phyloP scores from a whole-genome alignment of 345 rosid genomes.

The Rhizophora apiculata region DNA sequence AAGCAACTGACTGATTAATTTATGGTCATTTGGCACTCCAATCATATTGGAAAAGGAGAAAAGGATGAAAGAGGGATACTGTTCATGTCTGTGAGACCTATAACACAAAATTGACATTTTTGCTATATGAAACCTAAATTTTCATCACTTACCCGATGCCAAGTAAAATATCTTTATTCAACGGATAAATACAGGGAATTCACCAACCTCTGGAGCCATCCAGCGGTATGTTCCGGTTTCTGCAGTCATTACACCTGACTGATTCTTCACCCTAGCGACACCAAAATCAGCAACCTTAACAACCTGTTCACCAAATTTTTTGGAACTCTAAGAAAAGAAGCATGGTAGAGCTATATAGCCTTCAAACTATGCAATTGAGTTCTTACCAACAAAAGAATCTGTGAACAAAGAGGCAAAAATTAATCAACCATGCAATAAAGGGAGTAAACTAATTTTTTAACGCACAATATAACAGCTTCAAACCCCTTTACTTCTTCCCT shows the following conservation, averaged over 20 bases:
- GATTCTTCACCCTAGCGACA: slow-evolving; percentile 61
- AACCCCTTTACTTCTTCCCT: too few relatives aligned
- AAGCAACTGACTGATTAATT: too few relatives aligned
- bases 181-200: neutral
- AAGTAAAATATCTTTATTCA: too few relatives aligned
- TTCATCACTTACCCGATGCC: too few relatives aligned
- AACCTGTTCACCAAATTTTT: slow-evolving; percentile 33
- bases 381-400: slow-evolving; percentile 2
- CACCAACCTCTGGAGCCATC: slow-evolving; percentile 83
- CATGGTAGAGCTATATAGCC: neutral
- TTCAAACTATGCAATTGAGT: slow-evolving; percentile 7
- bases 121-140: too few relatives aligned
- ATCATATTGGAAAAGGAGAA: too few relatives aligned
- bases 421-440: neutral
- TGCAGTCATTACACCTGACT: slow-evolving; percentile 67
- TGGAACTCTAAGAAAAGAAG: slow-evolving; percentile 13
- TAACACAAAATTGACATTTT: too few relatives aligned
- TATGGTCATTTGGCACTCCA: too few relatives aligned
- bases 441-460: too few relatives aligned
- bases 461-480: too few relatives aligned
- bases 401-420: too few relatives aligned
- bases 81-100: neutral
- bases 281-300: slow-evolving; percentile 77
- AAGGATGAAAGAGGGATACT: neutral
- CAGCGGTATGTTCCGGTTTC: slow-evolving; percentile 79